Base-by-base conservation (phyloP, 2,329 filamentous ascomycete genomes). In the Drechmeria coniospora region DNA sequence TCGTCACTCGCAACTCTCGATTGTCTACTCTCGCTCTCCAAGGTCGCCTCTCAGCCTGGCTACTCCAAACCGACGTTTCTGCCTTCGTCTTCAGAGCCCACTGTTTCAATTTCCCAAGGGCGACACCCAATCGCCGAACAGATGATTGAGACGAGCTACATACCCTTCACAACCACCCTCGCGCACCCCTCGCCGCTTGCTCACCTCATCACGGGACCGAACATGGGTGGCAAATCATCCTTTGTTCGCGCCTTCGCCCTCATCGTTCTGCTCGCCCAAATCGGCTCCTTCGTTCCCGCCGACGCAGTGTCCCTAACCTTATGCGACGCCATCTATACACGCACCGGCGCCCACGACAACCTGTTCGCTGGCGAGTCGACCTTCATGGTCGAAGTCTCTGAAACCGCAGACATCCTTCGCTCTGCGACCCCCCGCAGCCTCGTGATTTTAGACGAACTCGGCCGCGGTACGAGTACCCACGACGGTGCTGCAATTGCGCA, bases 171-270 rank as follows among this genome's bases (percentile, higher is more conserved):
- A 43, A 79, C 83, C 8, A 57, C 68, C 2, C 68, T 95, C 25
- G 65, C 71, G n/a, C 67, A 73, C 3, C 65, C 72, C 2, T 48
- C 61, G 1, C 68, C 73, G 0, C 67, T 80, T 5, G 82, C 83
- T 3, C 70, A 94, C 40, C 75, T 95, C 31, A 77, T 98, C 43
- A 98, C 90, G 0, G 90, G 90, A 0, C 90, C 90, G 17, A 98
- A 98, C 57, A 98, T 98, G 90, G 90, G 90, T 43, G 90, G 90
- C 31, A 98, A 98, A 49, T 93, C 83, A n/a, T 90, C 79, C 32
- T 98, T 93, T 51, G 87, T 98, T 14, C 82, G 90, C 29, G 81
- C 86, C 39, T 74, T 92, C 24, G 87, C 90, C 8, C 71, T 98
- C 6, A 83, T 95, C 36, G 71, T 79, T 26, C 86, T 98, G 43